Conservation (phyloP, 108 stramenopile genomes). For the Mayamaea pseudoterrestris region DNA sequence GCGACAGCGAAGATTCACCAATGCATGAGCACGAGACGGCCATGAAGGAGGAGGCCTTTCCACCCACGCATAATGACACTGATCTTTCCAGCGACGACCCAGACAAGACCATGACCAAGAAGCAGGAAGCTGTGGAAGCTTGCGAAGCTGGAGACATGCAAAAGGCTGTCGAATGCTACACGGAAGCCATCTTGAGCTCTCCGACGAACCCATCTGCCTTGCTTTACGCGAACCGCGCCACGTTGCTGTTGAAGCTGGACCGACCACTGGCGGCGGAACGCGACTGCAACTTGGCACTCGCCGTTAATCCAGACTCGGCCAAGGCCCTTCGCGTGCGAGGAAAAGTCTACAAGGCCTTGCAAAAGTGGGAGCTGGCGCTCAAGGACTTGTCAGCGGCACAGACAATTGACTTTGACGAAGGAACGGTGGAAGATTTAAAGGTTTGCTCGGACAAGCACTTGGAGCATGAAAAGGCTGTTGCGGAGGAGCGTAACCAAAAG, state of each 20-base stretch:
- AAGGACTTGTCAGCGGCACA: conserved; percentile 60
- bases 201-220: conserved; percentile 71
- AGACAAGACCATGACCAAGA: conserved; percentile 50
- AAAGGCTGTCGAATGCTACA: conserved; percentile 57
- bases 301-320: conserved; percentile 76
- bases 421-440: conserved; percentile 58
- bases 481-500: conserved; percentile 38
- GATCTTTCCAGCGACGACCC: conserved; percentile 41
- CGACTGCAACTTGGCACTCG: conserved; percentile 68
- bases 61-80: conserved; percentile 49
- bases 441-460: conserved; percentile 51
- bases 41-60: conserved; percentile 19
- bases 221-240: conserved; percentile 74
- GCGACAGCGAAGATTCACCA: background rate
- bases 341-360: conserved; percentile 23
- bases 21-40: conserved; percentile 7
- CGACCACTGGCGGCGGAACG: conserved; percentile 44
- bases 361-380: conserved; percentile 29
- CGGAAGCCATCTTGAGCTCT: conserved; percentile 52
- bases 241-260: conserved; percentile 44
- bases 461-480: conserved; percentile 53
- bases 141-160: conserved; percentile 37
- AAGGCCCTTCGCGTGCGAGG: conserved; percentile 66
- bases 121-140: conserved; percentile 56
- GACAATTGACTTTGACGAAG: conserved; percentile 79